Evolutionary conservation across 2,329 filamentous ascomycete genomes (phyloP), one percentile per base, ranked within the genome.

Genomic region (Gnomoniopsis sp.): DNA sequence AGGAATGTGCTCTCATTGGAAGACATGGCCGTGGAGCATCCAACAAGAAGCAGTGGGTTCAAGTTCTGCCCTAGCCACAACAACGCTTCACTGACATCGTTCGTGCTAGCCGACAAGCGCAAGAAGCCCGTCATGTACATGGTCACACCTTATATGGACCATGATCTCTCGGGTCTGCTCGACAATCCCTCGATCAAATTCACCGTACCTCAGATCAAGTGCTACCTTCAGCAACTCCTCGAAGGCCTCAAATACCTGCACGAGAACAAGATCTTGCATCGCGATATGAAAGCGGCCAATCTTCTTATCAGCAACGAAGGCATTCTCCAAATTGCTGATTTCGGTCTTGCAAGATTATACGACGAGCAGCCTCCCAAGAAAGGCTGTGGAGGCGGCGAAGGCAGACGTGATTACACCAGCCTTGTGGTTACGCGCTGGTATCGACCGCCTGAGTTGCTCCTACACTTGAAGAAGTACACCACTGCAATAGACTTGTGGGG

Each of bases 281-380:
- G 95, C 70, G 95, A 99, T 69, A 98, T 99, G 93, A 99, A 99
- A 77, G 95, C 95, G 2, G 95, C 95, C 69, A 99, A 99, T 71
- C 82, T 99, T 34, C 84, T 99, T 60, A 99, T 99, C 74, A 96
- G 90, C 76, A 98, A 99, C 74, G 83, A 86, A 57, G 95, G 95
- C 22, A 88, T 96, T 57, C 83, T 99, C 12, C 93, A 98, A 73
- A 98, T 99, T 74, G 95, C 92, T 46, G 95, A 99, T 77, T 99
- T 99, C 68, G 95, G 95, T 66, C 83, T 99, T 36, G 95, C 95
- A 8, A 84, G 95, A 68, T 90, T 96, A 67, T 99, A 96, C 71
- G 92, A 97, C 63, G 95, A 96, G 47, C 82, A 84, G 0, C 86
- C 88, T 4, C 95, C 95, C 2, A 83, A 86, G 58, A 78, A 89